Base-by-base conservation (phyloP, 2,329 filamentous ascomycete species). In the Fusarium vanettenii region DNA sequence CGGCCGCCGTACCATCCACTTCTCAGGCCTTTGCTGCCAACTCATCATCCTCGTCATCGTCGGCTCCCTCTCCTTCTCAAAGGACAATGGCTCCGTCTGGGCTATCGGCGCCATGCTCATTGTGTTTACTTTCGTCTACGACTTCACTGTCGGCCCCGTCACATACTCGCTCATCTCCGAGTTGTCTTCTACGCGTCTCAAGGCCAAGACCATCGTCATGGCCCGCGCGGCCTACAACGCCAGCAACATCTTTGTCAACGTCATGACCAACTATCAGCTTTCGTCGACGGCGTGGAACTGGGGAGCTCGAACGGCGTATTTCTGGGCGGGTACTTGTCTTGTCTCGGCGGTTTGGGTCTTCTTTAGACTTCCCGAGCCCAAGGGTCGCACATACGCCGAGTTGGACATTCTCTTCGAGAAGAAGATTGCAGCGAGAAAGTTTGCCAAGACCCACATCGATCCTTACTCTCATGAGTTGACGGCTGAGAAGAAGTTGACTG, bases 181-280 rank as follows among this genome's bases (percentile, higher is more conserved):
- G 73, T 84, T 87, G 5, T 88, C 88, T 0, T 89, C 88, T 0
- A 87, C 86, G 1, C 84, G 89, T 10, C 85, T 90, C 41, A 87
- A 88, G 70, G 84, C 86, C 33, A 89, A 90, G 81, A 89, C 88
- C 1, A 86, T 90, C 14, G 87, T 89, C 4, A 80, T 90, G 59
- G 86, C 87, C 1, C 83, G 88, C 14, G 78, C 81, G 0, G 80
- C 79, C 0, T 82, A 82, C 65, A 82, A 89, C 60, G 81, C 88
- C 13, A 84, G 83, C 77, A 86, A 86, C 71, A 88, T 90, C 31
- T 83, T 88, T 48, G 85, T 86, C 70, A 88, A 86, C 48, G 82
- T 87, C 77, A 84, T 86, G 74, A 85, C 87, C 1, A 86, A 87
- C 50, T 86, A 88, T 71, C 85, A 87, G 72, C 82, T 88, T 16